Base-by-base conservation (phyloP, 306 rosid species). In the Quillaja saponaria region DNA sequence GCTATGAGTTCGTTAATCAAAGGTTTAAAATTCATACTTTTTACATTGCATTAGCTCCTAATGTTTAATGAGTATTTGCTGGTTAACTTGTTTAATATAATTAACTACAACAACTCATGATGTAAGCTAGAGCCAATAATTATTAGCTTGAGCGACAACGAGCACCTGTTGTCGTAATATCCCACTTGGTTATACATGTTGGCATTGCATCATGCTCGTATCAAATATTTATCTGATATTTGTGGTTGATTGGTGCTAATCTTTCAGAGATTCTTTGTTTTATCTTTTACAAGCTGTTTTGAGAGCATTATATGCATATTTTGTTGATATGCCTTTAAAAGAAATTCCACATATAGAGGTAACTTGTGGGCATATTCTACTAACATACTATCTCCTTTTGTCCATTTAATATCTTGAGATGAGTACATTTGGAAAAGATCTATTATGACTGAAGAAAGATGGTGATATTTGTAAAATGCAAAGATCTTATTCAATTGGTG, bases 291-390 rank as follows among this genome's bases (percentile, higher is more conserved):
- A 94, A 97, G 99, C 99, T 56, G 99, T 94, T 62, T 78, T 94
- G 82, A 87, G 99, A 82, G 96, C 99, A 9, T 72, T 94, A 1
- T 94, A 94, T 74, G 95, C 99, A 40, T 92, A 92, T 77, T 92
- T 92, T 83, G 96, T 95, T 14, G 99, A 94, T 66, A 83, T 95
- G 59, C 99, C 99, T 68, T 63, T 94, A 82, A 80, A 85, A 72
- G 99, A 94, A 78, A 71, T 94, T 81, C 99, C 99, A 7, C 91
- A 94, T 58, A 89, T 94, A 38, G 99, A 94, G 97, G 99, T 89
- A 79, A 71, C 28, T 18, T 45, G 17, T 57, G 54, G 61, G 21
- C 64, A 40, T 52, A 33, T 70, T 35, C n/a, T n/a, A n/a, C 20
- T 33, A 34, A 19, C 52, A 13, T 54, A 52, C 37, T 34, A 15